Base-by-base conservation (phyloP, 768 basidiomycete genomes). In the Auricularia auricula-judae region DNA sequence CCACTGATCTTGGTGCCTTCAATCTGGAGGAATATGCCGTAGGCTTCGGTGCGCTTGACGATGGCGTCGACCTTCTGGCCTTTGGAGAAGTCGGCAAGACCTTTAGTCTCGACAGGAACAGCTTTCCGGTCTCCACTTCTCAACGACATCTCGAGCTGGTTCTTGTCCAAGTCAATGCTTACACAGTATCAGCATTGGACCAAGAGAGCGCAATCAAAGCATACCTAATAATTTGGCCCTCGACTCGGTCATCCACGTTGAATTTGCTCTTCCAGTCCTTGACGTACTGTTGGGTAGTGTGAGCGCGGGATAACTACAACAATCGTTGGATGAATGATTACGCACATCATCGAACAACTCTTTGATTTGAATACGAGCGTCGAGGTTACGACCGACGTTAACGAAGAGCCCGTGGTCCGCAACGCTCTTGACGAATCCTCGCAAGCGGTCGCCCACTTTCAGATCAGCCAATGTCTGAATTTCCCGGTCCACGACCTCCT, bases 201-300 rank as follows among this genome's bases (percentile, higher is more conserved):
- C 34, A 4, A 42, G 2, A 33, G 47, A 10, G 51, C 56, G n/a
- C 34, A 63, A 61, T n/a, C 47, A 42, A 47, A 58, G 69, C 76
- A n/a, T 70, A 92, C 90, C 83, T 87, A 44, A 91, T 74, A 70
- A 98, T 84, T 62, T 90, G 85, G 61, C 95, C 96, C 67, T 86
- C 88, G 12, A 97, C 92, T 2, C 98, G 73, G 70, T 98, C 93
- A 69, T 91, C 86, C 47, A 81, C 76, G 66, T 82, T 76, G 74
- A 98, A 98, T 23, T 81, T 83, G 34, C 81, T 78, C 76, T 95
- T 89, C 96, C 96, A 99, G 47, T 98, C 95, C 75, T 98, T 97
- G 70, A 98, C 84, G 74, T 84, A 98, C 92, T 97, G 69, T 51
- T 43, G 23, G 66, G 65, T 69, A 70, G 69, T 47, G 64, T 64